Percentiles rank a stretch among this genome's conserved stretches.
Evolutionary conservation across 139 green algal genomes (phyloP).

Genomic region (Picocystis salinarum): DNA sequence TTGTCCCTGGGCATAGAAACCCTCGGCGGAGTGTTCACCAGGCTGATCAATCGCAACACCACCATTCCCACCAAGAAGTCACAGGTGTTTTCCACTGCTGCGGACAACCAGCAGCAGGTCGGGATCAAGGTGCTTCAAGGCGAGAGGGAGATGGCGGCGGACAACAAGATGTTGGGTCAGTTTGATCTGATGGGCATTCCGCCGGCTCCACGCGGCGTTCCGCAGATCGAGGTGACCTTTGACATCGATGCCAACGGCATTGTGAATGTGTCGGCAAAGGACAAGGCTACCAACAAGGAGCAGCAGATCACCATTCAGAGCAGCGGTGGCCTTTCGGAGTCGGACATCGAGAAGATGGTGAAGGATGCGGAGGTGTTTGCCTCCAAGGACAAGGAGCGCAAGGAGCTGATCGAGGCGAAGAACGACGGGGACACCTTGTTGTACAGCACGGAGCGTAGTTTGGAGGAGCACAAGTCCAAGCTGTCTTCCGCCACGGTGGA

Average conservation of each 20-base stretch:
- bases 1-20: conserved; percentile 97
- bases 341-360: conserved; percentile 91
- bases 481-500: conserved; percentile 60
- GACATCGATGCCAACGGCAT: conserved; percentile 96
- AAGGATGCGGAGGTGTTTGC: conserved; percentile 67
- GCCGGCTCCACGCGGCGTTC: conserved; percentile 75
- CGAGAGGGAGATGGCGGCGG: conserved; percentile 94
- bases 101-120: conserved; percentile 91
- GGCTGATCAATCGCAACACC: conserved; percentile 96
- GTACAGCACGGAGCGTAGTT: conserved; percentile 40
- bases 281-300: conserved; percentile 90
- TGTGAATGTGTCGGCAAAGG: conserved; percentile 70
- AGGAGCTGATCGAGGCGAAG: conserved; percentile 79
- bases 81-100: conserved; percentile 85
- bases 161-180: conserved; percentile 98
- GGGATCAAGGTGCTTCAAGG: conserved; percentile 99
- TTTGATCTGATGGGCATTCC: conserved; percentile 84
- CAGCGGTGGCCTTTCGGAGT: conserved; percentile 64
- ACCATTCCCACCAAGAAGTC: conserved; percentile 98
- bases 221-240: conserved; percentile 94
- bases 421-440: conserved; percentile 82
- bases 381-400: conserved; percentile 70
- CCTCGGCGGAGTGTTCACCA: conserved; percentile 94
- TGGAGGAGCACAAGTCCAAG: conserved; percentile 68
- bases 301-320: conserved; percentile 84